phyloP scores from a whole-genome alignment of 164 flowering plant genomes.

The Cinnamomum chago region DNA sequence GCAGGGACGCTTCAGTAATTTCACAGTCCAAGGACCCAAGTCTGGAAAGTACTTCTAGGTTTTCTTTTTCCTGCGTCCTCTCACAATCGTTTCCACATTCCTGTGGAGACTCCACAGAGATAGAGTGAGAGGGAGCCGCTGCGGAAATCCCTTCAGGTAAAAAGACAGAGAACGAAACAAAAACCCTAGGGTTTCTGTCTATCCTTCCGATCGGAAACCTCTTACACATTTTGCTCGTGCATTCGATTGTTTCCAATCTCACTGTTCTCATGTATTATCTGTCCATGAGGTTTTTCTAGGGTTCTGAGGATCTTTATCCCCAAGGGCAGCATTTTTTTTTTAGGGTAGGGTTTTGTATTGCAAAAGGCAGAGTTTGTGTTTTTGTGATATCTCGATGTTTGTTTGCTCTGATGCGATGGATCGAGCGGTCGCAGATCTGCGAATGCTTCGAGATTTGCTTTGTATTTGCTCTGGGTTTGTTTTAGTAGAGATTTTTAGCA shows the following conservation, averaged over 20 bases:
- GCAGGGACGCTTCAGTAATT: neutral
- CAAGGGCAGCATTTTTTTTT: too few species aligned
- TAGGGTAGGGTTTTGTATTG: too few species aligned
- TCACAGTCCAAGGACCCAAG: slow-evolving; percentile 1
- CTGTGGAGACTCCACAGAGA: neutral
- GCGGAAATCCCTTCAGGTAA: neutral
- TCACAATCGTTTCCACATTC: neutral
- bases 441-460: too few species aligned
- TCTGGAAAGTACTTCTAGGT: neutral
- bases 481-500: too few species aligned
- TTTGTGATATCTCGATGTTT: too few species aligned
- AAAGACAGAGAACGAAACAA: too few species aligned
- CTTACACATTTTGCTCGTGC: neutral
- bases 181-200: neutral
- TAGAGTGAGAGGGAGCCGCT: neutral
- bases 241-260: neutral
- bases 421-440: too few species aligned
- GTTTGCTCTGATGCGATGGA: too few species aligned
- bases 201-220: neutral
- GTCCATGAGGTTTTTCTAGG: neutral
- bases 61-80: neutral
- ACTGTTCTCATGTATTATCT: neutral
- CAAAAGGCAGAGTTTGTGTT: too few species aligned
- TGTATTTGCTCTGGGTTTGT: too few species aligned
- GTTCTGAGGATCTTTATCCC: neutral